Evolutionary conservation across 768 basidiomycete genomes (phyloP).

Genomic region (Suillus placidus): DNA sequence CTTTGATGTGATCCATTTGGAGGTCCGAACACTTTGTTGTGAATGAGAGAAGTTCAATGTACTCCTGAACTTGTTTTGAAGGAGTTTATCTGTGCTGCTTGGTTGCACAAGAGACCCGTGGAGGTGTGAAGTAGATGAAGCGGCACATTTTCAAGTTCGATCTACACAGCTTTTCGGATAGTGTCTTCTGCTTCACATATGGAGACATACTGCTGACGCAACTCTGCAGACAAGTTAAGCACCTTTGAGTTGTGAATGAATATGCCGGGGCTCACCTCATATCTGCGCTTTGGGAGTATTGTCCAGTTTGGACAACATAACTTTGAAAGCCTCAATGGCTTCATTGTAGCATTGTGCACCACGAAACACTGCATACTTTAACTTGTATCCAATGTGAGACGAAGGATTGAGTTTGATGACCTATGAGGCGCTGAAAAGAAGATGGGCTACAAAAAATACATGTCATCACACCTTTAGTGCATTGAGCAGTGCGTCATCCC

Average conservation of each 20-base stretch:
- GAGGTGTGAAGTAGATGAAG: conserved; percentile 11
- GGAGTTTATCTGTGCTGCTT: conserved; percentile 8
- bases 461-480: background rate
- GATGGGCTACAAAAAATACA: too few species aligned
- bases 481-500: conserved; percentile 8
- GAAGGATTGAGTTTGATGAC: conserved; percentile 17
- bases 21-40: background rate
- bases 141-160: conserved; percentile 13
- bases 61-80: conserved; percentile 18
- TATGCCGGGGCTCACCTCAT: too few species aligned
- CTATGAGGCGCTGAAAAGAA: too few species aligned
- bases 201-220: conserved; percentile 11
- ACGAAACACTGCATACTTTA: conserved; percentile 15
- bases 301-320: conserved; percentile 6
- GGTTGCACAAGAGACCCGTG: conserved; percentile 14
- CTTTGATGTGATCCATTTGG: background rate
- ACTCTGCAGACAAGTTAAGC: conserved; percentile 5
- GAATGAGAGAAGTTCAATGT: conserved; percentile 18
- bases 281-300: conserved; percentile 13
- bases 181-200: too few species aligned
- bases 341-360: conserved; percentile 7
- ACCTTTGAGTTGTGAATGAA: too few species aligned
- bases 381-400: conserved; percentile 22
- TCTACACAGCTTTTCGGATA: too few species aligned
- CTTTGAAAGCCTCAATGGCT: conserved; percentile 19